These are phyloP conservation scores for Fusarium denticulatum DNA, from an alignment of 2,329 filamentous ascomycete genomes.

Conservation along the genomic window DNA sequence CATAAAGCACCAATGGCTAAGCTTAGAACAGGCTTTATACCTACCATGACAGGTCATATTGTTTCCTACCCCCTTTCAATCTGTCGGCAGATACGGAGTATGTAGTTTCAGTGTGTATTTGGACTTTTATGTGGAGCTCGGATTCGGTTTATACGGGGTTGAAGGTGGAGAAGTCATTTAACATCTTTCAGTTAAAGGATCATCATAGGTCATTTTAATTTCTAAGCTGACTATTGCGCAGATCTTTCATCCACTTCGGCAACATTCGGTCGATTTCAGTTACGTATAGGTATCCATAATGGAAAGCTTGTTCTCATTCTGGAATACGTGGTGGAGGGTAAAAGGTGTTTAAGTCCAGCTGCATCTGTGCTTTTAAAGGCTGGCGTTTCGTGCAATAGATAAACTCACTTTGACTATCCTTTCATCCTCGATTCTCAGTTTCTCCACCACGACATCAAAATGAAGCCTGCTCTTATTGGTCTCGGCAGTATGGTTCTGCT, in stretches of 20 bases:
- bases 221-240: fast-evolving
- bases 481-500: neutral
- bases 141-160: neutral
- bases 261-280: neutral
- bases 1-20: neutral
- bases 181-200: neutral
- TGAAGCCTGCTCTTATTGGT: neutral
- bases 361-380: neutral
- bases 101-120: neutral
- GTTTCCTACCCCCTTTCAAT: neutral
- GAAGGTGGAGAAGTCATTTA: neutral
- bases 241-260: neutral
- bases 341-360: neutral
- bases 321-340: neutral
- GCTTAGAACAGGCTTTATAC: neutral
- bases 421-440: neutral
- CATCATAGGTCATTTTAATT: neutral
- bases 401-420: neutral
- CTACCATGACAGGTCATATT: neutral
- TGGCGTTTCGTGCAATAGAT: neutral
- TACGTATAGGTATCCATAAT: neutral
- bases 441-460: neutral
- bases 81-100: neutral
- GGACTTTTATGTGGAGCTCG: neutral
- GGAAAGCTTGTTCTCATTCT: neutral